Base-by-base conservation (phyloP, 805 yeast species). In the Hanseniaspora mollemarum region DNA sequence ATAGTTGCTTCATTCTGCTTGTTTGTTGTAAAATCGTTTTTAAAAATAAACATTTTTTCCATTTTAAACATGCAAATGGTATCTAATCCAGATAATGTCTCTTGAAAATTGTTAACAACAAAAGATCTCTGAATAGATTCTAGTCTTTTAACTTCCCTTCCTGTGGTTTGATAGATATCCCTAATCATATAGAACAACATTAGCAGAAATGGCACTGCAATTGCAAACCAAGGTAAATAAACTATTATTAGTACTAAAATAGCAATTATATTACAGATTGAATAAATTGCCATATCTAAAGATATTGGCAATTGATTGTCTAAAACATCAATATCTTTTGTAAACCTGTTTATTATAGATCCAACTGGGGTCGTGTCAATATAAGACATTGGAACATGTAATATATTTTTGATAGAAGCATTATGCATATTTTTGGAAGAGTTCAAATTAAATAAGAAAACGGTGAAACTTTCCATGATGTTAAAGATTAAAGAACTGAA, bases 351-450 rank as follows among this genome's bases (percentile, higher is more conserved):
- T 62, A 87, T 68, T 53, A 87, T 80, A 57, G 95, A 72, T 1
- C 96, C 95, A 71, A 84, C 73, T n/a, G 96, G 95, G 0, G 94
- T 83, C 12, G 86, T 78, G 60, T 87, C 95, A 66, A 85, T 72
- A 61, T 77, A 87, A 1, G 79, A 66, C 88, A 85, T 84, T 44
- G 94, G 94, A 1, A 92, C 79, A 53, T 79, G 80, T 54, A 87
- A 67, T 15, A 87, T 70, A 32, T 70, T 73, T 43, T 71, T 63
- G 49, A 80, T 70, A 0, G 94, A 87, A 46, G 58, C 57, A 37
- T 80, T 67, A 59, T 85, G 85, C 60, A 87, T 67, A n/a, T 59
- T 61, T 50, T 66, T 73, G 3, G 86, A 71, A 10, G 90, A 77
- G 40, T 63, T 67, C 55, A 75, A 75, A 36, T 77, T 68, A 53